These are phyloP conservation scores for Discostella stelligera DNA, from an alignment of 352 stramenopile genomes.

Conservation along the genomic window DNA sequence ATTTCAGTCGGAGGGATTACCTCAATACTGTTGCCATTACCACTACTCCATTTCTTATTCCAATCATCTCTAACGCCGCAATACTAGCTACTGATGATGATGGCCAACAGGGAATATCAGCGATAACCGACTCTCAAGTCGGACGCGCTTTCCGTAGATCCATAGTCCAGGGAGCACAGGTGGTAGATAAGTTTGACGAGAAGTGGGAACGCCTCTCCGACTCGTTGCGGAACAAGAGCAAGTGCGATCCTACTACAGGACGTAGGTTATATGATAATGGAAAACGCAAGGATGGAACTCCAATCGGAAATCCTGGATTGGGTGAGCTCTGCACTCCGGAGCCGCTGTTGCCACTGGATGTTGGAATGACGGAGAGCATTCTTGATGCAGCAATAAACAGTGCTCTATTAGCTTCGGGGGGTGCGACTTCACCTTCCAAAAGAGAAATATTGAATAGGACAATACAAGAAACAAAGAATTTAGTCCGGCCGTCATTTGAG, in stretches of 20 bases:
- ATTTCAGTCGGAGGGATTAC: conserved; percentile 31
- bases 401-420: conserved; percentile 18
- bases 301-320: conserved; percentile 65
- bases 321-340: conserved; percentile 51
- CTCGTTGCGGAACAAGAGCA: conserved; percentile 53
- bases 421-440: conserved; percentile 2
- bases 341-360: conserved; percentile 39
- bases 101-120: conserved; percentile 50
- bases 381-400: conserved; percentile 32
- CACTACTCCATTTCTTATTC: conserved; percentile 9
- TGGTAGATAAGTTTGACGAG: conserved; percentile 58
- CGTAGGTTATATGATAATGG: conserved; percentile 66
- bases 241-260: conserved; percentile 56
- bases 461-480: conserved; percentile 48
- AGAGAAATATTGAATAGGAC: conserved; percentile 18
- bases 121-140: conserved; percentile 51
- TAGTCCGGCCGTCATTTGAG: conserved; percentile 57
- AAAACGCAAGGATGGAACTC: conserved; percentile 58
- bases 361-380: conserved; percentile 27
- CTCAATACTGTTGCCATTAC: conserved; percentile 12
- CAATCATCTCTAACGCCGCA: conserved; percentile 24
- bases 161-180: conserved; percentile 44
- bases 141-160: conserved; percentile 45
- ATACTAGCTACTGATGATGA: conserved; percentile 19
- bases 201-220: conserved; percentile 56